These are phyloP conservation scores for Penicillium sp. DNA, from an alignment of 2,329 filamentous ascomycete genomes.

Conservation along the genomic window DNA sequence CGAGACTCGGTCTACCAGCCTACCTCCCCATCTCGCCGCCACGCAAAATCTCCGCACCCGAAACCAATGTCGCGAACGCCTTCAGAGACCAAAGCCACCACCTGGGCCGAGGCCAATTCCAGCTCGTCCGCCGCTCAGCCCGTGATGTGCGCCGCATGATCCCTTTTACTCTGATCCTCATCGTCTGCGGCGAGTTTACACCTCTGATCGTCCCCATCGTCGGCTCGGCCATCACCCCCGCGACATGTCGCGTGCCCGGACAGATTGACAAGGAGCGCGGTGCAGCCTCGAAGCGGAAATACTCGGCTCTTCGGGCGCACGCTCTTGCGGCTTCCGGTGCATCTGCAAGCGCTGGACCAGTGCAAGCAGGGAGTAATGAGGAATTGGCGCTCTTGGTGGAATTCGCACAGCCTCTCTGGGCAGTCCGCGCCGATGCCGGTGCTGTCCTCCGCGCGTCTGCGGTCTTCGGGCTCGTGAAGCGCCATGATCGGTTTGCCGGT, in stretches of 20 bases:
- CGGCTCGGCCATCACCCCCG: conserved; percentile 67
- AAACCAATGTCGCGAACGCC: conserved; percentile 5
- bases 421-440: conserved; percentile 18
- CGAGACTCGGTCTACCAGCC: conserved; percentile 30
- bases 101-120: conserved; percentile 65
- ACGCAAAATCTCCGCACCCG: conserved; percentile 6
- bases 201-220: conserved; percentile 73
- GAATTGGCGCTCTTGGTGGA: conserved; percentile 33
- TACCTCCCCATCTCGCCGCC: conserved; percentile 37
- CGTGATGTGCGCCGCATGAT: conserved; percentile 77
- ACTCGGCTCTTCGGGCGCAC: conserved; percentile 26
- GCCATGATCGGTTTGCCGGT: conserved; percentile 43
- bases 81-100: not conserved
- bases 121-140: conserved; percentile 64
- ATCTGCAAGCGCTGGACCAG: too few relatives aligned
- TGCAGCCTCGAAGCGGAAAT: conserved; percentile 50
- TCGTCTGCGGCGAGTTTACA: conserved; percentile 82
- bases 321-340: conserved; percentile 12
- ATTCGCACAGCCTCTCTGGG: conserved; percentile 23
- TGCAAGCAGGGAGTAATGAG: conserved; percentile 19
- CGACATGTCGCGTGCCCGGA: conserved; percentile 75
- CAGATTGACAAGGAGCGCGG: conserved; percentile 62
- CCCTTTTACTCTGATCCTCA: conserved; percentile 69
- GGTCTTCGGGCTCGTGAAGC: conserved; percentile 33
- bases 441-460: conserved; percentile 37